Percentiles rank a stretch among this genome's conserved stretches.
These are phyloP conservation scores for Angomonas desouzai DNA, from an alignment of 208 protist species.

Conservation along the genomic window DNA sequence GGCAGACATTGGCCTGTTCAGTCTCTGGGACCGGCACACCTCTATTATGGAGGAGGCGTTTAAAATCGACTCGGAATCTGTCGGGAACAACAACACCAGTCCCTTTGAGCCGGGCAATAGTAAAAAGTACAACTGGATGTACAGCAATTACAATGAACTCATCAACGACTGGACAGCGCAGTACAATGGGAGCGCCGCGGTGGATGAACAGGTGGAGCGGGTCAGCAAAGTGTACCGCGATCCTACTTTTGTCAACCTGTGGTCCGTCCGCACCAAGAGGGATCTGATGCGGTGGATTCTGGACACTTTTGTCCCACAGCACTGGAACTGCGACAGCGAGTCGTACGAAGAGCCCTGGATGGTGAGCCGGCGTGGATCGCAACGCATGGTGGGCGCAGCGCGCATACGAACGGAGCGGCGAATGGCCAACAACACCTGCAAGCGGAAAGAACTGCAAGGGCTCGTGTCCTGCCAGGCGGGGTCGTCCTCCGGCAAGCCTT, in stretches of 20 bases:
- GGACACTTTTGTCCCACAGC: constrained; percentile 13
- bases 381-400: constrained; percentile 16
- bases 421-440: neutral
- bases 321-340: constrained; percentile 25
- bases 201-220: constrained; percentile 21
- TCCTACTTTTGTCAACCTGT: constrained; percentile 15
- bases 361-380: constrained; percentile 12
- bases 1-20: constrained; percentile 6
- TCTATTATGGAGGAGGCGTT: constrained; percentile 25
- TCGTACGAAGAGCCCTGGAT: constrained; percentile 18
- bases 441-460: neutral
- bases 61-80: constrained; percentile 30
- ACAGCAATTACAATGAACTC: constrained; percentile 29
- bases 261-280: constrained; percentile 21
- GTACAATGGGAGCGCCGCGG: constrained; percentile 9
- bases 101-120: constrained; percentile 28
- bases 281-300: constrained; percentile 26
- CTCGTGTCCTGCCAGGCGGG: neutral
- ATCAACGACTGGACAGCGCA: constrained; percentile 26
- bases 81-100: constrained; percentile 6
- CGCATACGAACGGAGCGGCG: constrained; percentile 13
- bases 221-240: constrained; percentile 13
- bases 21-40: constrained; percentile 4
- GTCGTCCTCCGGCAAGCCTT: neutral
- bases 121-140: constrained; percentile 23